Base-by-base conservation (phyloP, 208 protist species). In the Wallacemonas collosoma region DNA sequence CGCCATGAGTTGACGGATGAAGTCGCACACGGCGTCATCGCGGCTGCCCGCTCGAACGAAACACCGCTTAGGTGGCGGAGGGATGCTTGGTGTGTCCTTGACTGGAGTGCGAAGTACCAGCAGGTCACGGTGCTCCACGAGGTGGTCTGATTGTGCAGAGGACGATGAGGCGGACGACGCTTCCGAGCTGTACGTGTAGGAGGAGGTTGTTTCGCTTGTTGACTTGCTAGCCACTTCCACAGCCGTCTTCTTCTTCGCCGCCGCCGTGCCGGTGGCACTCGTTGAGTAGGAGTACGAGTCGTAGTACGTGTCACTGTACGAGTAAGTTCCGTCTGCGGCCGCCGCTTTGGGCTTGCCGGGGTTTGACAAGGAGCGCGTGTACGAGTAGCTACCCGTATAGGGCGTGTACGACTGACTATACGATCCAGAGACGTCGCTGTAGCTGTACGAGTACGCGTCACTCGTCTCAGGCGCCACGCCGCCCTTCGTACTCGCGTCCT, bases 1-100 rank as follows among this genome's bases (percentile, higher is more conserved):
- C 36, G 63, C 70, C 68, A 82, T 65, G 15, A 93, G 75, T 4
- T 79, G 76, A 58, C 82, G 64, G 41, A 93, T 57, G 65, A 90
- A 83, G 2, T 26, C 17, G 73, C 78, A 83, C 45, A 93, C 60
- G 17, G 60, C 75, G 54, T 93, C 88, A 15, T 89, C 80, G 0
- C 17, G 45, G 1, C 79, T 84, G 15, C 76, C 73, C 35, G 55
- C 43, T 0, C 64, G 17, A 5, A 91, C 69, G 41, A 90, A 77
- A 68, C 85, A 91, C 17, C 73, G 71, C 38, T 78, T 77, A 26
- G 85, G 85, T 14, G 85, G 71, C 41, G 68, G 47, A 1, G 75
- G 81, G 17, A 79, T 45, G 17, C 54, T 56, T 7, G 83, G 85
- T 2, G 73, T 55, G 62, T 89, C 80, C 53, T 81, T 73, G 3